Evolutionary conservation across 2,329 filamentous ascomycete species (phyloP), one percentile per base, ranked within the genome.

Genomic region (Rhynchosporium agropyri): DNA sequence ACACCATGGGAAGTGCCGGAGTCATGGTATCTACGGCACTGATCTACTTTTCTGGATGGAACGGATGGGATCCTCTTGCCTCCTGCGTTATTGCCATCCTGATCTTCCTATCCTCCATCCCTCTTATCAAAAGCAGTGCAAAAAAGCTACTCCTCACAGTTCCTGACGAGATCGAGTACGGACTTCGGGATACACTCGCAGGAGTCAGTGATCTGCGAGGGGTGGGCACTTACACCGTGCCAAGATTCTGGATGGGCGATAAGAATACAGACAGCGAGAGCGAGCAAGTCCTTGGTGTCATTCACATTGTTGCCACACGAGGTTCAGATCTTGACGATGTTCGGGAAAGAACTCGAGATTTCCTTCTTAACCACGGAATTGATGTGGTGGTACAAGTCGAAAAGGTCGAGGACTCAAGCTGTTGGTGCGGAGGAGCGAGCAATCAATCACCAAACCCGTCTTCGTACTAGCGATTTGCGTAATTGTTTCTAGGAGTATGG

Each of bases 211-310:
- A 89, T 56, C 80, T 98, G 65, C 83, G 90, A 38, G 95, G 94
- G 0, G 94, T 99, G 0, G 88, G 89, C 0, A 88, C 89, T 58
- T 98, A 97, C 72, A 84, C 89, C 0, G 91, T 90, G 1, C 93
- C 94, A 7, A 89, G 92, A 71, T 97, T 98, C 73, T 99, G 95
- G 95, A 79, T 95, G 13, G 91, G 96, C 70, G 92, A 96, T 65
- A 78, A 84, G 10, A 77, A 78, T 28, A 56, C 58, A 7, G 64
- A 65, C n/a, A 61, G 57, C 26, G 73, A 75, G 3, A 78, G 76
- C 1, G 79, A 81, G 62, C 84, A 80, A 66, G 82, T 97, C 2
- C 78, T 93, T 12, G 94, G 94, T 2, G 89, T 95, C 0, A 93
- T 97, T 65, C 94, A 97, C 73, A 84, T 97, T 45, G 86, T 92